Evolutionary conservation across 495 filamentous ascomycete genomes (phyloP), one percentile per base, ranked within the genome.

Genomic region (Pyrenopolyporus hunteri): DNA sequence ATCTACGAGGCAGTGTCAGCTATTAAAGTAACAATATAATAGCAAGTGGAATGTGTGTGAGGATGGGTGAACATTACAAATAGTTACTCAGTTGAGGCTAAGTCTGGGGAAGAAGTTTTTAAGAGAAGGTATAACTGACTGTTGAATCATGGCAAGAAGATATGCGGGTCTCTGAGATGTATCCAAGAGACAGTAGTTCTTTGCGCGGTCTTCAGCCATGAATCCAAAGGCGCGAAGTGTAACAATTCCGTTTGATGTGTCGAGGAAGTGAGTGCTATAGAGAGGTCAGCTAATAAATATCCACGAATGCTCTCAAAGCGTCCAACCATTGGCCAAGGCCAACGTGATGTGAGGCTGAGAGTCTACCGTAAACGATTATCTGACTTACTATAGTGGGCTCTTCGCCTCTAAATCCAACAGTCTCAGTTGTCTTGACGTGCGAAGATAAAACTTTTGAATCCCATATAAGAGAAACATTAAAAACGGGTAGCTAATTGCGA

Each of bases 381-480:
- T 20, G 6, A 50, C 56, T 57, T 60, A 57, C 61, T 59, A 67
- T 0, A 64, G 40, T 9, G 61, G 68, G n/a, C 58, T 76, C 65
- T 85, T 85, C 17, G 81, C 77, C 67, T 87, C 84, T 4, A 87
- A 73, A 17, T 86, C 83, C 20, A 87, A 69, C 39, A 83, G 73
- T 29, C 85, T 77, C 10, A 87, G 64, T 58, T 85, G 84, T 4
- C 83, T 77, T 1, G 83, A 86, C 2, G 84, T 87, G n/a, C 82
- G 79, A 20, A 87, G 75, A 57, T 87, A 87, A 39, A 79, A 76
- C 48, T 81, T 82, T 62, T 87, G 83, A 8, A 87, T 74, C 13
- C 78, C 43, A 59, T 80, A 86, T 6, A 85, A 45, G 1, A 76
- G 63, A 25, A 70, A 19, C 11, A 59, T 26, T 6, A 72, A 10